A percentile compares a stretch with the other conserved stretches of the same genome.
phyloP scores from a whole-genome alignment of 805 yeast genomes.

The Saturnispora quitensis region DNA sequence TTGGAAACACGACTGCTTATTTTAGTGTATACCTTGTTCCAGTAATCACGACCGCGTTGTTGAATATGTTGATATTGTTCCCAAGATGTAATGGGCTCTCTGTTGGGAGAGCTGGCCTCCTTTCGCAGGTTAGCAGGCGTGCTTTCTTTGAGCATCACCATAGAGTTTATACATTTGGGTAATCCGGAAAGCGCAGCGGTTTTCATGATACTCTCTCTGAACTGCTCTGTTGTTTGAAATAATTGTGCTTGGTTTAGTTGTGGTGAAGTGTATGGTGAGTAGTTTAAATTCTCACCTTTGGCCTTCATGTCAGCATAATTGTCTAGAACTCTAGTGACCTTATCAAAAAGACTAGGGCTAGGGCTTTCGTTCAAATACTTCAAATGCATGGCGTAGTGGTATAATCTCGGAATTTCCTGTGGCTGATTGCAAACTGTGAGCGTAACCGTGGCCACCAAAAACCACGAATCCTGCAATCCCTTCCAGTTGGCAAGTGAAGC shows the following conservation, averaged over 20 bases:
- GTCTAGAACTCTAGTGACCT: conserved; percentile 21
- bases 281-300: conserved; percentile 11
- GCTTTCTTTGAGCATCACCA: conserved; percentile 50
- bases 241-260: not conserved
- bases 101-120: conserved; percentile 8
- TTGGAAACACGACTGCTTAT: conserved; percentile 56
- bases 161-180: conserved; percentile 76
- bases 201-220: conserved; percentile 73
- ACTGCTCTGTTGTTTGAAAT: conserved; percentile 33
- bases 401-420: conserved; percentile 65
- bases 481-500: conserved; percentile 46
- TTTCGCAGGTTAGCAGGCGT: conserved; percentile 48
- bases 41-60: conserved; percentile 51
- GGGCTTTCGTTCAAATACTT: conserved; percentile 14
- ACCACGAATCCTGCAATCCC: conserved; percentile 55
- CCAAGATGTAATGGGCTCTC: conserved; percentile 13
- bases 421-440: conserved; percentile 77
- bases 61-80: conserved; percentile 15
- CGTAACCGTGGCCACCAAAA: conserved; percentile 69
- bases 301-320: conserved; percentile 15
- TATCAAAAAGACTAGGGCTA: conserved; percentile 12
- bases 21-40: conserved; percentile 70
- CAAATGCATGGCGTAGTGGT: conserved; percentile 51
- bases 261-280: conserved; percentile 13
- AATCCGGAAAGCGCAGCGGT: conserved; percentile 73